A percentile compares a stretch with the other conserved stretches of the same genome.
Conservation (phyloP, 2,329 filamentous ascomycete species). For the Tolypocladium endophyticum region DNA sequence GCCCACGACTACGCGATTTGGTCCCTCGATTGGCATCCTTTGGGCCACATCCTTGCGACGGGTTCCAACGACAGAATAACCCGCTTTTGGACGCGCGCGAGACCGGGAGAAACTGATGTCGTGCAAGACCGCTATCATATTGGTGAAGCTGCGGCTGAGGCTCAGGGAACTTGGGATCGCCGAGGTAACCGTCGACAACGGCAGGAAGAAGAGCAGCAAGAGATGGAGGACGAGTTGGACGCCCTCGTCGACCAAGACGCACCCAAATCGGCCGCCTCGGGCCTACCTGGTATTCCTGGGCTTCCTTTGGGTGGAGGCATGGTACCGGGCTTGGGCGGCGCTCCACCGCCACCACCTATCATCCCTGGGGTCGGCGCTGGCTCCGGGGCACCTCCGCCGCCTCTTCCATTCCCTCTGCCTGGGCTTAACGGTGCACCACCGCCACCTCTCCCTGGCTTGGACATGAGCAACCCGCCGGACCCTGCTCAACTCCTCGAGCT, state of each 20-base stretch:
- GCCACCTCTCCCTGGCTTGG: conserved; percentile 43
- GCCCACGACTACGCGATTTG: conserved; percentile 95
- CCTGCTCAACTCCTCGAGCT: conserved; percentile 51
- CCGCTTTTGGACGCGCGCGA: conserved; percentile 86
- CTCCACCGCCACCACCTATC: conserved; percentile 27
- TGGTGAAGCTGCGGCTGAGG: conserved; percentile 84
- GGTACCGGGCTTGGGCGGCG: conserved; percentile 29
- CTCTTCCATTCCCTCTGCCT: conserved; percentile 44
- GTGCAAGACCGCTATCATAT: conserved; percentile 92
- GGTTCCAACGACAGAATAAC: conserved; percentile 96
- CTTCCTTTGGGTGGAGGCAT: conserved; percentile 31
- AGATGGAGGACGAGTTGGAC: conserved; percentile 86
- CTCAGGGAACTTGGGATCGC: conserved; percentile 87
- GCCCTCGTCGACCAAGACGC: conserved; percentile 84
- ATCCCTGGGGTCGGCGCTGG: conserved; percentile 40
- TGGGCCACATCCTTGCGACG: conserved; percentile 89
- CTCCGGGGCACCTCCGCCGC: conserved; percentile 30
- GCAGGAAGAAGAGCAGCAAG: conserved; percentile 88
- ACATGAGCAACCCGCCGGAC: conserved; percentile 50
- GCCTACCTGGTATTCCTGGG: conserved; percentile 50
- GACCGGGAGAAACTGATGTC: conserved; percentile 78
- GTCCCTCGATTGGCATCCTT: conserved; percentile 95
- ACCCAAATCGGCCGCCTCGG: conserved; percentile 35
- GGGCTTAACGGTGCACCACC: conserved; percentile 34
- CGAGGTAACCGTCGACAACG: conserved; percentile 67